Conservation (phyloP, 805 yeast genomes). For the Spathaspora girioi region DNA sequence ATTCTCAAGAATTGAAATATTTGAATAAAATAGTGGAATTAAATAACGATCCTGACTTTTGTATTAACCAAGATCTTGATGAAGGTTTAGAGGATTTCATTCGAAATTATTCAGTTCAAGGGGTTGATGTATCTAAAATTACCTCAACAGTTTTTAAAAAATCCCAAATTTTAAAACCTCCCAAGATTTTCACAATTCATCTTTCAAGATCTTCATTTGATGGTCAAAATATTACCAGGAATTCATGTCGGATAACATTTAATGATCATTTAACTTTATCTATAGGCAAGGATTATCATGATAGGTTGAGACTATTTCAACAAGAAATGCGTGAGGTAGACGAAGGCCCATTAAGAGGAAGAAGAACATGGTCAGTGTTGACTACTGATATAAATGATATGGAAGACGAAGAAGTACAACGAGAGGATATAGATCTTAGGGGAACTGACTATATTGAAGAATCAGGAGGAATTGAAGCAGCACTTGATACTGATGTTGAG, state of each 20-base stretch:
- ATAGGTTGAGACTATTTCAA: constrained; percentile 33
- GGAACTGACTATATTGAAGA: constrained; percentile 22
- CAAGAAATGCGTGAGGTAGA: constrained; percentile 9
- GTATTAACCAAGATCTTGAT: constrained; percentile 66
- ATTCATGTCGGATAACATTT: constrained; percentile 68
- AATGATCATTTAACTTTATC: constrained; percentile 51
- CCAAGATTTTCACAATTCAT: constrained; percentile 74
- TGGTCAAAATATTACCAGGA: constrained; percentile 65
- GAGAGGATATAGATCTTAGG: constrained; percentile 35
- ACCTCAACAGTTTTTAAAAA: constrained; percentile 67
- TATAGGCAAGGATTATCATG: constrained; percentile 42
- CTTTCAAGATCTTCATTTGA: constrained; percentile 78
- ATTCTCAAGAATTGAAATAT: constrained; percentile 9
- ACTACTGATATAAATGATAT: constrained; percentile 28
- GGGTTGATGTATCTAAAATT: constrained; percentile 42
- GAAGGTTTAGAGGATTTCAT: constrained; percentile 46
- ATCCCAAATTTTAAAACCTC: constrained; percentile 59
- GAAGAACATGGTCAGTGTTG: constrained; percentile 12
- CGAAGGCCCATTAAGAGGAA: constrained; percentile 8
- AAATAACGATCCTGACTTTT: constrained; percentile 31
- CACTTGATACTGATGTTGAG: constrained; percentile 3
- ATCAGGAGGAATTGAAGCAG: constrained; percentile 15
- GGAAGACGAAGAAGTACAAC: constrained; percentile 31
- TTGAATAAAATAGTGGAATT: constrained; percentile 30
- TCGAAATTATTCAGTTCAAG: constrained; percentile 40